A percentile compares a stretch with the other conserved stretches of the same genome.
Conservation (phyloP, 345 rosid genomes). For the Orychophragmus violaceus region DNA sequence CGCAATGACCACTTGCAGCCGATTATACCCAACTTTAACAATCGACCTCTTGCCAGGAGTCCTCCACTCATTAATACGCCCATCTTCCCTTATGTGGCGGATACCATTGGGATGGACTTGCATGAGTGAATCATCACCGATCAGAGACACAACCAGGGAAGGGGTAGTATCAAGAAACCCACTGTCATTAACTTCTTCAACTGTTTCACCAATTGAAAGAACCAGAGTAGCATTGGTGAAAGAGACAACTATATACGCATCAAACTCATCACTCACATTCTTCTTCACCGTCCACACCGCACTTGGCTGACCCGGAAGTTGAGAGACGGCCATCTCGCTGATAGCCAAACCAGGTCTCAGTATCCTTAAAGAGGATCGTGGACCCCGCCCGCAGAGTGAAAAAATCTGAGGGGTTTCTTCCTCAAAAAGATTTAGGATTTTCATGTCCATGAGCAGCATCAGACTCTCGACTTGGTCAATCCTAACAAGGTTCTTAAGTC, state of each 20-base stretch:
- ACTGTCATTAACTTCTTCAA: constrained; percentile 95
- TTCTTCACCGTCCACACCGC: constrained; percentile 99
- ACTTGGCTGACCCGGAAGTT: constrained; percentile 98
- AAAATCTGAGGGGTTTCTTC: constrained; percentile 96
- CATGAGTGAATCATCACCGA: constrained; percentile 96
- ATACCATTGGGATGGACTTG: constrained; percentile 99
- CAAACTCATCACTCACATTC: constrained; percentile 82
- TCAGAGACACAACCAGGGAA: constrained; percentile 76
- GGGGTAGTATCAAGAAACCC: constrained; percentile 98
- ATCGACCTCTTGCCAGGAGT: constrained; percentile 98
- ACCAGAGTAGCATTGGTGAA: constrained; percentile 94
- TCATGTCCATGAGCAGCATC: constrained; percentile 99
- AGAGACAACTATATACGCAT: constrained; percentile 96
- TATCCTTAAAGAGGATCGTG: constrained; percentile 89
- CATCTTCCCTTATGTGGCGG: constrained; percentile 94
- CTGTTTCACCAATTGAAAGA: constrained; percentile 97
- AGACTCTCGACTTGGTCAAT: constrained; percentile 94
- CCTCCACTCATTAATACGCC: constrained; percentile 97
- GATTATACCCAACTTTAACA: constrained; percentile 94
- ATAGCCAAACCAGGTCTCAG: constrained; percentile 92
- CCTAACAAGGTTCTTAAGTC: constrained; percentile 85
- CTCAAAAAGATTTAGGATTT: constrained; percentile 80
- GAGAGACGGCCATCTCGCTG: constrained; percentile 97
- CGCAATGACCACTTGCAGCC: constrained; percentile 95
- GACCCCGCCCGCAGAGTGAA: constrained; percentile 91